Evolutionary conservation across 192 early-diverging fungal genomes (phyloP), one percentile per base, ranked within the genome.

Genomic region (Dissophora ornata): DNA sequence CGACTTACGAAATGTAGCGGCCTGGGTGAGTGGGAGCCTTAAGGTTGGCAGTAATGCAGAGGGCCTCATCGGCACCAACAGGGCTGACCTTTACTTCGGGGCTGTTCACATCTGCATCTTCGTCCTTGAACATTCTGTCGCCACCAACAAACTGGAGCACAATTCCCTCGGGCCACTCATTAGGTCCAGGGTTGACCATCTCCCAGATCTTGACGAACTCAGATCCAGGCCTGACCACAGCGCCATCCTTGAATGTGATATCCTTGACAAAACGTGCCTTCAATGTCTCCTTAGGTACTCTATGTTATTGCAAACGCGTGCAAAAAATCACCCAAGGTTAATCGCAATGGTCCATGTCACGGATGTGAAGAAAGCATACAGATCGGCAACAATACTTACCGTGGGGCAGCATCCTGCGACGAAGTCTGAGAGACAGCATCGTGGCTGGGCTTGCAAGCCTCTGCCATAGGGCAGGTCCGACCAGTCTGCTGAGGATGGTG

Each of bases 171-270:
- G 90, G 89, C 90, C 90, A 92, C 47, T 83, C 80, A 24, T 16
- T 52, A 21, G 62, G 52, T 46, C 89, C 90, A 67, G 82, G 65
- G 61, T 92, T 92, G 29, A 63, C 68, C 55, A 90, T 74, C 46
- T 85, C 87, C 90, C 90, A 92, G 13, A 89, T 86, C 82, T 92
- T 92, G 26, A 83, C 51, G 56, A 92, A 89, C 19, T 40, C 66
- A 32, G 81, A 69, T 53, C 69, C 77, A 5, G 85, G 62, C 1
- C 36, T 46, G 8, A 91, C 62, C 0, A 59, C 51, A 9, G 86
- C 82, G 22, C 85, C 84, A 53, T 92, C 89, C 16, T 84, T 86
- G 49, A 88, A 67, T 21, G 84, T 92, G 53, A 90, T 75, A 47
- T 92, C 89, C 46, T 88, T 87, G 50, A 92, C 81, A 66, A 91